A percentile compares a stretch with the other conserved stretches of the same genome.
Conservation (phyloP, 2,329 filamentous ascomycete genomes). For the Ophiocordyceps australis region DNA sequence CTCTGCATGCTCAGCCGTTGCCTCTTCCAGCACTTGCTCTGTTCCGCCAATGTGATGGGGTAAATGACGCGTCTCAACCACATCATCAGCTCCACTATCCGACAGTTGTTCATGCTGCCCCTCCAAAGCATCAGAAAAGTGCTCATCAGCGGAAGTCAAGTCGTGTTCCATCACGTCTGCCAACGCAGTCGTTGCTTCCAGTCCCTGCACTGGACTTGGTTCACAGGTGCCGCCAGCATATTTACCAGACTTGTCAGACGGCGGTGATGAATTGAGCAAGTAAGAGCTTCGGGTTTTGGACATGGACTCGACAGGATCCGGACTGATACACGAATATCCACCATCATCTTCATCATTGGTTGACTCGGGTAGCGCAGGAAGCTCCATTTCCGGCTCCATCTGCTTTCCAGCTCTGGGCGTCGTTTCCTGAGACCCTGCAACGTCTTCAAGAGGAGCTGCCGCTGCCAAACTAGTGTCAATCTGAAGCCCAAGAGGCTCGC, state of each 20-base stretch:
- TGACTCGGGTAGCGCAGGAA: constrained; percentile 7
- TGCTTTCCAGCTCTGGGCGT: constrained; percentile 45
- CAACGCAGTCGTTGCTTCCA: constrained; percentile 3
- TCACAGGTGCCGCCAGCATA: constrained; percentile 8
- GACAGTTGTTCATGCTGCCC: constrained; percentile 6
- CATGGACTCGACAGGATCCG: constrained; percentile 19
- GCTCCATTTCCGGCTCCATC: constrained; percentile 11
- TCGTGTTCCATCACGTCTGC: constrained; percentile 11
- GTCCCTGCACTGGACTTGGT: constrained; percentile 8
- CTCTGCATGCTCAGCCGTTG: background rate
- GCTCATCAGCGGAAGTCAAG: constrained; percentile 15
- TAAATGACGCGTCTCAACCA: too few relatives aligned
- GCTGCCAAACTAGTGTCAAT: constrained; percentile 20
- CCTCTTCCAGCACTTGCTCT: constrained; percentile 3
- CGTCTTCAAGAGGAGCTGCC: constrained; percentile 18
- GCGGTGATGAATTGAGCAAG: constrained; percentile 19
- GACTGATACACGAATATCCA: constrained; percentile 12
- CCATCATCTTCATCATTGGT: constrained; percentile 2
- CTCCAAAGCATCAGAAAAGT: constrained; percentile 16
- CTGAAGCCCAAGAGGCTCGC: constrained; percentile 10
- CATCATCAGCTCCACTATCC: background rate
- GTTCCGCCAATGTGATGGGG: too few relatives aligned
- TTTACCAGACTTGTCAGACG: constrained; percentile 11
- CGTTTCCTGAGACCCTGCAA: constrained; percentile 43
- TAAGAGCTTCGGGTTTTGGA: constrained; percentile 24